phyloP scores from a whole-genome alignment of 805 yeast genomes.

The Yarrowia alimentaria region DNA sequence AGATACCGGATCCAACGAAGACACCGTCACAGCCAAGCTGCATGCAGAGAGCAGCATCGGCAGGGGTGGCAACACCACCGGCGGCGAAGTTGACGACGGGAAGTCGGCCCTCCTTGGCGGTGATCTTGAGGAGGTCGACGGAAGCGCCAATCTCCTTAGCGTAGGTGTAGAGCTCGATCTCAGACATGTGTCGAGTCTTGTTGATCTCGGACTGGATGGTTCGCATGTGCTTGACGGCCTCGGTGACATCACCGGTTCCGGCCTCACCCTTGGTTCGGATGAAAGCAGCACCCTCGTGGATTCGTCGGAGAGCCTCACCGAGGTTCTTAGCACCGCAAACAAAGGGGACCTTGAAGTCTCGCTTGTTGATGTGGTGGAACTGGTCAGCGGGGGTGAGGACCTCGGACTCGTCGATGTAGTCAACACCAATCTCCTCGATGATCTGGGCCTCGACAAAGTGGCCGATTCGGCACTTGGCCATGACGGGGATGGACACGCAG shows the following conservation, averaged over 20 bases:
- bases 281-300: slow-evolving; percentile 84
- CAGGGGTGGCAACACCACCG: slow-evolving; percentile 85
- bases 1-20: slow-evolving; percentile 76
- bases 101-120: slow-evolving; percentile 55
- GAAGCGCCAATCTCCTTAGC: slow-evolving; percentile 65
- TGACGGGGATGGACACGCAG: slow-evolving; percentile 55
- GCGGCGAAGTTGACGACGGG: slow-evolving; percentile 88
- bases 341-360: slow-evolving; percentile 65
- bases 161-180: slow-evolving; percentile 46
- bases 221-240: slow-evolving; percentile 73
- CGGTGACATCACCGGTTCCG: slow-evolving; percentile 83
- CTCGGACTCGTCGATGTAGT: slow-evolving; percentile 81
- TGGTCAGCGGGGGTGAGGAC: slow-evolving; percentile 82
- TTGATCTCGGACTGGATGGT: slow-evolving; percentile 57
- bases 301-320: slow-evolving; percentile 78
- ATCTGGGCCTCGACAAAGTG: slow-evolving; percentile 81
- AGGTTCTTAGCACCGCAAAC: slow-evolving; percentile 81
- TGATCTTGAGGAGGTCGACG: slow-evolving; percentile 48
- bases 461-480: slow-evolving; percentile 86
- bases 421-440: slow-evolving; percentile 66
- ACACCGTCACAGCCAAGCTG: slow-evolving; percentile 78
- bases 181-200: slow-evolving; percentile 46
- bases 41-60: slow-evolving; percentile 84
- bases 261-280: slow-evolving; percentile 86
- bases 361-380: slow-evolving; percentile 59